Conservation (phyloP, 1,284 basidiomycete species). For the Caloboletus firmus region DNA sequence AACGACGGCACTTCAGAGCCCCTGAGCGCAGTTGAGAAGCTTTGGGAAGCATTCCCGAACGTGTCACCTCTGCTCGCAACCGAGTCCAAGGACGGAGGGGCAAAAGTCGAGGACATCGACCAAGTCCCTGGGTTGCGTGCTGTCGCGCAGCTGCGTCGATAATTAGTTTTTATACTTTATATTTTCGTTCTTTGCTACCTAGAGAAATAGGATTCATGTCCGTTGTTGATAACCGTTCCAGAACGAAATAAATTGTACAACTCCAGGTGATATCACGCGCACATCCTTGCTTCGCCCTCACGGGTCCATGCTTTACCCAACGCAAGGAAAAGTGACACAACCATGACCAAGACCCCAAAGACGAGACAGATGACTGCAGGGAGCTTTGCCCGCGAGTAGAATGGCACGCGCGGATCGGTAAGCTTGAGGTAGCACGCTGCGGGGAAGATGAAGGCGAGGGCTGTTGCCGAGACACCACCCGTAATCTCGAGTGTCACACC, state of each 20-base stretch:
- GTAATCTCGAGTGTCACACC: conserved; percentile 98
- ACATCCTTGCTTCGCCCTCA: conserved; percentile 69
- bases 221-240: conserved; percentile 8
- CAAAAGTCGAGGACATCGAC: conserved; percentile 61
- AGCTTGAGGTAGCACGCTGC: conserved; percentile 86
- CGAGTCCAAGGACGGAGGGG: conserved; percentile 75
- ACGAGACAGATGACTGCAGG: conserved; percentile 70
- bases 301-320: conserved; percentile 74
- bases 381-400: conserved; percentile 70
- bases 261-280: conserved; percentile 41
- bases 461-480: conserved; percentile 91
- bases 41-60: conserved; percentile 71
- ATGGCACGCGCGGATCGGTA: conserved; percentile 53
- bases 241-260: conserved; percentile 21
- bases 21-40: conserved; percentile 58
- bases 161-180: no score
- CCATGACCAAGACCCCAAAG: conserved; percentile 82
- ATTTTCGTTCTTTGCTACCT: conserved; percentile 1
- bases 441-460: conserved; percentile 93
- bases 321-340: conserved; percentile 73
- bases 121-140: conserved; percentile 62
- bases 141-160: conserved; percentile 38
- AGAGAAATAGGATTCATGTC: conserved; percentile 12
- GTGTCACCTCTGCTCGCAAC: conserved; percentile 80
- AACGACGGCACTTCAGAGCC: conserved; percentile 45